phyloP scores from a whole-genome alignment of 2,329 filamentous ascomycete genomes.

The Cordyceps farinosa region DNA sequence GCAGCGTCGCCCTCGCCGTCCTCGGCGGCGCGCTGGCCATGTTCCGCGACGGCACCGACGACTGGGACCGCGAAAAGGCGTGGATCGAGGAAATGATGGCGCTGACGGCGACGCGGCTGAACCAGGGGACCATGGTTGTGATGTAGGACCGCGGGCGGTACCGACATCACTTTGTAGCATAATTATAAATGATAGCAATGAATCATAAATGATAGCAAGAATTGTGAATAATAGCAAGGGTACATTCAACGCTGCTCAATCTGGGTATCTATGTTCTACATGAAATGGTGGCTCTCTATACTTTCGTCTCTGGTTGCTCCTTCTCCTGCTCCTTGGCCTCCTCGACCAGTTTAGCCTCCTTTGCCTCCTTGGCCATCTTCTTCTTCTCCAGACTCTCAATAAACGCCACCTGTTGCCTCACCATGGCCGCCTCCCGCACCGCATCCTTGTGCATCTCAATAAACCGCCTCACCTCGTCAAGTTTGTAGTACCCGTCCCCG shows the following conservation, averaged over 20 bases:
- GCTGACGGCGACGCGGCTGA: background rate
- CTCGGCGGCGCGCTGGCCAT: conserved; percentile 8
- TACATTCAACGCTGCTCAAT: background rate
- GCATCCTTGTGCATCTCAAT: conserved; percentile 36
- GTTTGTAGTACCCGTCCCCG: conserved; percentile 41
- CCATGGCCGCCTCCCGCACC: conserved; percentile 35
- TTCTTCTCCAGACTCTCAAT: conserved; percentile 12
- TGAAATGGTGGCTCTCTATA: background rate
- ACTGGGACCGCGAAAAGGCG: conserved; percentile 5
- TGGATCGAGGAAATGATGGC: conserved; percentile 9
- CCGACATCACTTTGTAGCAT: background rate
- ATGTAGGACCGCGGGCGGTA: background rate
- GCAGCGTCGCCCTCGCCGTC: background rate
- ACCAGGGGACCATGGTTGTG: background rate
- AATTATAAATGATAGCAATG: background rate
- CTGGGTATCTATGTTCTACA: background rate
- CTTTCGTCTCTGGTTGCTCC: background rate
- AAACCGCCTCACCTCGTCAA: conserved; percentile 41
- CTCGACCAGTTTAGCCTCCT: background rate
- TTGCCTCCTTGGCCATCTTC: background rate
- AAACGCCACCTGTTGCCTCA: conserved; percentile 23
- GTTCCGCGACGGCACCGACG: conserved; percentile 1
- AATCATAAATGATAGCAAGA: too few relatives aligned
- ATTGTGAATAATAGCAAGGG: background rate
- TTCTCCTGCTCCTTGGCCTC: background rate